Conservation (phyloP, 371 early-diverging fungal genomes). For the Mycotypha africana region DNA sequence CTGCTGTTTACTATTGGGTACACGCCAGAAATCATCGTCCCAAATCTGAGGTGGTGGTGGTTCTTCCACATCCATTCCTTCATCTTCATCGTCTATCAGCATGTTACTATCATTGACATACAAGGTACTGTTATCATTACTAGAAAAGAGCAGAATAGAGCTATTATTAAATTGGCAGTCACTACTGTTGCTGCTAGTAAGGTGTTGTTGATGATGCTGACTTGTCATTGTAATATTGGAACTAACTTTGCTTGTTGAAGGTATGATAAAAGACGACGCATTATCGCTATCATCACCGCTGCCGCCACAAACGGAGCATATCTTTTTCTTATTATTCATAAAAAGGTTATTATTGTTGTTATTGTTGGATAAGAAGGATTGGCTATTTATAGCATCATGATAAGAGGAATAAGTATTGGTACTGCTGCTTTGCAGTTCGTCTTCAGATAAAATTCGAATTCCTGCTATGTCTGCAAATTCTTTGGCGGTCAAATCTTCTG, state of each 20-base stretch:
- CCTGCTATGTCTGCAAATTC: constrained; percentile 46
- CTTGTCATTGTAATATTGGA: too few relatives aligned
- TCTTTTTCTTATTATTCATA: constrained; percentile 1
- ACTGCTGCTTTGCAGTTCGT: too few relatives aligned
- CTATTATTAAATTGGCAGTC: constrained; percentile 5
- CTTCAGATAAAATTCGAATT: constrained; percentile 35
- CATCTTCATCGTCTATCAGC: too few relatives aligned
- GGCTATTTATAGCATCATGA: background rate
- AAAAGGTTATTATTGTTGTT: background rate
- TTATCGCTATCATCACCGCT: constrained; percentile 1
- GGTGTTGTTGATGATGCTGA: too few relatives aligned
- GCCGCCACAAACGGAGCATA: constrained; percentile 11
- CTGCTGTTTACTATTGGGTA: too few relatives aligned
- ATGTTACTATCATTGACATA: constrained; percentile 2
- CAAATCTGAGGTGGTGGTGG: constrained; percentile 29
- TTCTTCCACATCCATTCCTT: background rate
- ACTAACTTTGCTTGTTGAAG: too few relatives aligned
- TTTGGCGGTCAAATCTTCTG: constrained; percentile 43
- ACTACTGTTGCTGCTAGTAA: too few relatives aligned
- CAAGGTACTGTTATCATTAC: constrained; percentile 1
- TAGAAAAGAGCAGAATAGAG: background rate
- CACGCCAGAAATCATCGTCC: constrained; percentile 30
- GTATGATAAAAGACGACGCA: constrained; percentile 2
- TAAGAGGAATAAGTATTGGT: too few relatives aligned
- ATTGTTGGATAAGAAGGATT: too few relatives aligned